A percentile compares a stretch with the other conserved stretches of the same genome.
phyloP scores from a whole-genome alignment of 2,329 filamentous ascomycete species.

The Coniochaeta sp. region DNA sequence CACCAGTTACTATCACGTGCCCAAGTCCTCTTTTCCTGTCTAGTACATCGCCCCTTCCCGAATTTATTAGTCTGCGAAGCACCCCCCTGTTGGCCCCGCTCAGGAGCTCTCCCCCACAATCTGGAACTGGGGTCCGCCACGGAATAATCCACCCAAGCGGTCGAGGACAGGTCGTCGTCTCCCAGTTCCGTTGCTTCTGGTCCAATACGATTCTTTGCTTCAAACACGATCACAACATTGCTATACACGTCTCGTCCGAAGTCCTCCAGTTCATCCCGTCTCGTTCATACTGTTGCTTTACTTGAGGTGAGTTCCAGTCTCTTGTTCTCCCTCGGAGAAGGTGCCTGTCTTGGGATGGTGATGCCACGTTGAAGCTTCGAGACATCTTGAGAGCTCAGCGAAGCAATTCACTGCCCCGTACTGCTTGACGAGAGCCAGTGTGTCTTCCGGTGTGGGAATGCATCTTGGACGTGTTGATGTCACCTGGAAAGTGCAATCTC shows the following conservation, averaged over 20 bases:
- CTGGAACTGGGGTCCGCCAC: not conserved
- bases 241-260: not conserved
- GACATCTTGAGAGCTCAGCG: too few relatives aligned
- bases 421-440: too few relatives aligned
- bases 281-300: not conserved
- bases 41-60: too few relatives aligned
- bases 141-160: not conserved
- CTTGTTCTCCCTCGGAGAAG: not conserved
- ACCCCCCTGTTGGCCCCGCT: not conserved
- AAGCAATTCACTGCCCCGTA: too few relatives aligned
- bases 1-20: too few relatives aligned
- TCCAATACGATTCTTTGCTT: too few relatives aligned
- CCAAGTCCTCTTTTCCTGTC: too few relatives aligned
- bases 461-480: not conserved
- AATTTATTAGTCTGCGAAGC: too few relatives aligned
- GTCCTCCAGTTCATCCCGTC: not conserved
- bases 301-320: not conserved
- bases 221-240: too few relatives aligned
- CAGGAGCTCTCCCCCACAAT: slow-evolving; percentile 1
- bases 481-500: not conserved
- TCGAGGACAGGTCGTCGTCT: not conserved
- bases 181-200: too few relatives aligned
- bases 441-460: not conserved
- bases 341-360: not conserved
- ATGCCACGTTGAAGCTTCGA: not conserved